Evolutionary conservation across 225 moss, liverwort and hornwort species (phyloP).

Genomic region (Physcomitrium patens): DNA sequence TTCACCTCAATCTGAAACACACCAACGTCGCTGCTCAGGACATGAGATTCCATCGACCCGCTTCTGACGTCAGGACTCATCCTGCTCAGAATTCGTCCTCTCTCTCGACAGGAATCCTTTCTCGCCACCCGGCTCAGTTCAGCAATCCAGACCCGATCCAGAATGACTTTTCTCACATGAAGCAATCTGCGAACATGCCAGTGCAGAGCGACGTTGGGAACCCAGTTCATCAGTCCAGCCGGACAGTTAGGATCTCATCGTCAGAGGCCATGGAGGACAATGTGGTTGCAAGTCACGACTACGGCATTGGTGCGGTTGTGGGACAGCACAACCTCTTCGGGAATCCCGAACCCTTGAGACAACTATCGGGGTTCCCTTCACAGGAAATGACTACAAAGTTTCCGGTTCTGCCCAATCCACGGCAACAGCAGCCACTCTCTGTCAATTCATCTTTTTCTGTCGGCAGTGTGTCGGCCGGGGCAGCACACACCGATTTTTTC

Average conservation of each 20-base stretch:
- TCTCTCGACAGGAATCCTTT: constrained; percentile 21
- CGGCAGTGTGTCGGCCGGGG: constrained; percentile 27
- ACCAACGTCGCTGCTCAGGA: constrained; percentile 27
- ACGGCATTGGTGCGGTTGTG: constrained; percentile 64
- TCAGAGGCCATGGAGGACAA: constrained; percentile 29
- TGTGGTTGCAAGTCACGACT: constrained; percentile 42
- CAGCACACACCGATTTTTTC: constrained; percentile 23
- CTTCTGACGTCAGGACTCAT: constrained; percentile 23
- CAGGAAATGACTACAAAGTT: constrained; percentile 16
- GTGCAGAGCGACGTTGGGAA: constrained; percentile 19
- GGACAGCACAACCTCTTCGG: constrained; percentile 60
- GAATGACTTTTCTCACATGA: constrained; percentile 30
- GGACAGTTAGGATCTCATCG: not conserved
- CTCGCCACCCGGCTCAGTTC: constrained; percentile 23
- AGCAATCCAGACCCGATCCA: constrained; percentile 30
- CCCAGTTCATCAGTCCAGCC: constrained; percentile 15
- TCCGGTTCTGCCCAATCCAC: constrained; percentile 26
- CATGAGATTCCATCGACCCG: constrained; percentile 4
- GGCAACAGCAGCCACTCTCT: constrained; percentile 33
- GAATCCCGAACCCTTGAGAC: constrained; percentile 18
- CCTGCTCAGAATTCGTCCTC: constrained; percentile 32
- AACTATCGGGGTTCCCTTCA: constrained; percentile 19
- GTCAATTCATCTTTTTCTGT: constrained; percentile 7
- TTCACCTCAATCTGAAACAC: constrained; percentile 18
- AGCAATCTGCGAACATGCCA: constrained; percentile 23